Evolutionary conservation across 257 asterid species (phyloP).

Genomic region (Solanum clarkiae): DNA sequence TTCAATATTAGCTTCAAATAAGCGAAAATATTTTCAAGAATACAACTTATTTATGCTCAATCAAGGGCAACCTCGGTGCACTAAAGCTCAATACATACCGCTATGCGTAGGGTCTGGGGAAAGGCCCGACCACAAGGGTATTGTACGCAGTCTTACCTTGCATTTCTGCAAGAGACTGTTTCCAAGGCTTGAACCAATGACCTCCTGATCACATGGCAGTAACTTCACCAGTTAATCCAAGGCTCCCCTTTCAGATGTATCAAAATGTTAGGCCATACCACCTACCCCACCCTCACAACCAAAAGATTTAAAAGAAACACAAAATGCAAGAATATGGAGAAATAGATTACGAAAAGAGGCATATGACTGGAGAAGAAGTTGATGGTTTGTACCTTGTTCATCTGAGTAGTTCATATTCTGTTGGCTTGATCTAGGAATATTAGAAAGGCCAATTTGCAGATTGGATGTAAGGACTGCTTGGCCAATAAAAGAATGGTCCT

Average conservation of each 20-base stretch:
- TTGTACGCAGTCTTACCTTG: too few species aligned
- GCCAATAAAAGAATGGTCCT: constrained; percentile 19
- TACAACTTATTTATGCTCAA: neutral
- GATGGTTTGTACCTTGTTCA: constrained; percentile 37
- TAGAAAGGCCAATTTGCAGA: constrained; percentile 13
- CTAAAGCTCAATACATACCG: too few species aligned
- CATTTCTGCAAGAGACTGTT: too few species aligned
- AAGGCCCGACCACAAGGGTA: too few species aligned
- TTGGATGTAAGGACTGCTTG: constrained; percentile 20
- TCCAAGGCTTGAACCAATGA: too few species aligned
- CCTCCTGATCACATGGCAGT: too few species aligned
- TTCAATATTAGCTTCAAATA: neutral
- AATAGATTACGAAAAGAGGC: neutral
- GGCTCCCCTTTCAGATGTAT: neutral
- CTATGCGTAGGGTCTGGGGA: too few species aligned
- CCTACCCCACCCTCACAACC: neutral
- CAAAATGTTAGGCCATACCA: neutral
- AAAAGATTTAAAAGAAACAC: neutral
- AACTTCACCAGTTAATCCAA: too few species aligned
- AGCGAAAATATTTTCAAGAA: neutral
- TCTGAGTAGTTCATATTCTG: constrained; percentile 21
- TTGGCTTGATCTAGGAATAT: constrained; percentile 15
- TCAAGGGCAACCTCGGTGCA: neutral
- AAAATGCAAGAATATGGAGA: neutral
- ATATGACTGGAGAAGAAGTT: neutral